Conservation (phyloP, 2,329 filamentous ascomycete species). For the Proliferodiscus dingleyae region DNA sequence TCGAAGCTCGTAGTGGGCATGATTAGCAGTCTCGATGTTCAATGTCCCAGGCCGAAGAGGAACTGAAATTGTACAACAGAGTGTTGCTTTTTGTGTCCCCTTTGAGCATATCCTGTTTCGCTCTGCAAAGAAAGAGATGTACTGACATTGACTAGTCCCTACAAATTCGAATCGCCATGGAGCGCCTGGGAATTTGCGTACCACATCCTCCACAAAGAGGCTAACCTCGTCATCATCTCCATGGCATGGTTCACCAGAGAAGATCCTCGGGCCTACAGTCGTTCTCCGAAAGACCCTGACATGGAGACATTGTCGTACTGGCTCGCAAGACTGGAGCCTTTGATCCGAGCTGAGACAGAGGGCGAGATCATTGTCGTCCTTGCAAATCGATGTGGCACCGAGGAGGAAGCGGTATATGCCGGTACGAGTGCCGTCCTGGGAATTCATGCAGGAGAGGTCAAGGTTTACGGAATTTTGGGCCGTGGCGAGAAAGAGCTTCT, state of each 20-base stretch:
- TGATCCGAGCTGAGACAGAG: constrained; percentile 46
- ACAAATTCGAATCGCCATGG: constrained; percentile 48
- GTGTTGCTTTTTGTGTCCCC: no score
- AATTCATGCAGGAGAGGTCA: constrained; percentile 60
- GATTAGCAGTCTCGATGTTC: no score
- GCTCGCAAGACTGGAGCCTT: constrained; percentile 64
- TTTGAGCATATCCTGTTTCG: constrained; percentile 1
- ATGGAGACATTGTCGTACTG: constrained; percentile 72
- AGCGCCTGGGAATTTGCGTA: constrained; percentile 42
- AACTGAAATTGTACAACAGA: no score
- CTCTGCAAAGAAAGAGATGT: constrained; percentile 12
- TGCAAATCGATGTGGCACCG: constrained; percentile 64
- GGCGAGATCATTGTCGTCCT: constrained; percentile 65
- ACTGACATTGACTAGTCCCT: constrained; percentile 36
- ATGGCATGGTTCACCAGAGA: constrained; percentile 74
- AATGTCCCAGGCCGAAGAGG: no score
- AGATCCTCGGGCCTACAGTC: constrained; percentile 42
- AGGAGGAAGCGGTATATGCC: constrained; percentile 63
- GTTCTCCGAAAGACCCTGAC: constrained; percentile 55
- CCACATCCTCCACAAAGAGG: constrained; percentile 50
- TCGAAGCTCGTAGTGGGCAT: no score
- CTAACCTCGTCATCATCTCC: constrained; percentile 62
- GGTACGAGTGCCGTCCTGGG: constrained; percentile 70
- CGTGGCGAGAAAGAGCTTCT: constrained; percentile 65
- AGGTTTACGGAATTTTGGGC: constrained; percentile 64